phyloP scores from a whole-genome alignment of 495 filamentous ascomycete genomes.

The Aspergillus nanangensis region DNA sequence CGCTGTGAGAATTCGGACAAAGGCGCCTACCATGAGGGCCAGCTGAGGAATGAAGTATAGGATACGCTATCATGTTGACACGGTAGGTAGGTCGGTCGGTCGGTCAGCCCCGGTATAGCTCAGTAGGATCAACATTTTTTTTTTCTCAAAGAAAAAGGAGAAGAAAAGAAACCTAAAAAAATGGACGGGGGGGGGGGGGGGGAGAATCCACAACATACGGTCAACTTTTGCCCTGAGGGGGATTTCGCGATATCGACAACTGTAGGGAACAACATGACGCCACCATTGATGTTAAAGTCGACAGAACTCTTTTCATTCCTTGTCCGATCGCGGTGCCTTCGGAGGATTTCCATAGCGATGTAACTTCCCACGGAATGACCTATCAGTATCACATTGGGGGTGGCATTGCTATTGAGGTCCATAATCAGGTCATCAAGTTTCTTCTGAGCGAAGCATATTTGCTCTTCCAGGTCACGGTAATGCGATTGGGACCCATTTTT shows the following conservation, averaged over 20 bases:
- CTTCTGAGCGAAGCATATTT: slow-evolving; percentile 49
- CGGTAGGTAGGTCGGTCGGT: no score
- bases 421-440: slow-evolving; percentile 18
- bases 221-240: slow-evolving; percentile 55
- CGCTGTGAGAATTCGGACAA: slow-evolving; percentile 44
- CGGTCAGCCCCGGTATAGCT: neutral
- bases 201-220: no score
- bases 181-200: no score
- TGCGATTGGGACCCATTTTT: slow-evolving; percentile 1
- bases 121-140: neutral
- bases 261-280: slow-evolving; percentile 72
- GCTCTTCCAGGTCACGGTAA: slow-evolving; percentile 50
- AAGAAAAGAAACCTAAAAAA: neutral
- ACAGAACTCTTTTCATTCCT: neutral
- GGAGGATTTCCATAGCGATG: slow-evolving; percentile 68
- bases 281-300: slow-evolving; percentile 50
- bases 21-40: slow-evolving; percentile 44
- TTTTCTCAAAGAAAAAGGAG: neutral
- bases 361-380: slow-evolving; percentile 82
- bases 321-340: slow-evolving; percentile 38
- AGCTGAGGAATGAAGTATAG: slow-evolving; percentile 52
- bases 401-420: neutral
- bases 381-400: slow-evolving; percentile 60
- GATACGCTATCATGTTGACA: slow-evolving; percentile 19
- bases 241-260: slow-evolving; percentile 69